These are phyloP conservation scores for Syzygium grande DNA, from an alignment of 345 rosid species.

Conservation along the genomic window DNA sequence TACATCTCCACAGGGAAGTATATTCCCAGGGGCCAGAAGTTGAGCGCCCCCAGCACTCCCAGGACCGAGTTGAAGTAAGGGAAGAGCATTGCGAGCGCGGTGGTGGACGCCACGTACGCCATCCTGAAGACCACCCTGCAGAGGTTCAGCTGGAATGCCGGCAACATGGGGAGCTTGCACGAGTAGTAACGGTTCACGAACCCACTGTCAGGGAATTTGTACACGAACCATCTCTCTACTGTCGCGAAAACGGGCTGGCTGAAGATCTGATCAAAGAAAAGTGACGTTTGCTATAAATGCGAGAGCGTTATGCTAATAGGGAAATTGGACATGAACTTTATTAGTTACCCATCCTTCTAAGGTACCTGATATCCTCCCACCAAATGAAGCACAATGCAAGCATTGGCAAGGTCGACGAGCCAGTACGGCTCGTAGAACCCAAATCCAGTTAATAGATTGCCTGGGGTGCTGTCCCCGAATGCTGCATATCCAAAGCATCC, in stretches of 20 bases:
- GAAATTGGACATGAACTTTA: background rate
- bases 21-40: conserved; percentile 69
- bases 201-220: conserved; percentile 32
- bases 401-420: conserved; percentile 45
- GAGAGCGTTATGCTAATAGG: background rate
- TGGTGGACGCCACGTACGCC: conserved; percentile 38
- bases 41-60: conserved; percentile 64
- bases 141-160: conserved; percentile 16
- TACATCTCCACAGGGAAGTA: conserved; percentile 79
- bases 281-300: background rate
- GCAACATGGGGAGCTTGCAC: conserved; percentile 23
- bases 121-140: conserved; percentile 45
- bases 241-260: conserved; percentile 44
- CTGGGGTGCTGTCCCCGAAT: conserved; percentile 38
- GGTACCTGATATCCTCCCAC: conserved; percentile 47
- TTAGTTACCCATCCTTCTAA: background rate
- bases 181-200: conserved; percentile 21
- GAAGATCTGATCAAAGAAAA: conserved; percentile 23
- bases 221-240: conserved; percentile 27
- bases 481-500: conserved; percentile 48
- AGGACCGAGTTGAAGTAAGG: conserved; percentile 84
- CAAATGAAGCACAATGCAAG: conserved; percentile 36
- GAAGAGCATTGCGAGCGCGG: conserved; percentile 41
- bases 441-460: conserved; percentile 45
- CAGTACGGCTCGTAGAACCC: conserved; percentile 46